Conservation (phyloP, 768 basidiomycete species). For the Guyanaporus albipodus region DNA sequence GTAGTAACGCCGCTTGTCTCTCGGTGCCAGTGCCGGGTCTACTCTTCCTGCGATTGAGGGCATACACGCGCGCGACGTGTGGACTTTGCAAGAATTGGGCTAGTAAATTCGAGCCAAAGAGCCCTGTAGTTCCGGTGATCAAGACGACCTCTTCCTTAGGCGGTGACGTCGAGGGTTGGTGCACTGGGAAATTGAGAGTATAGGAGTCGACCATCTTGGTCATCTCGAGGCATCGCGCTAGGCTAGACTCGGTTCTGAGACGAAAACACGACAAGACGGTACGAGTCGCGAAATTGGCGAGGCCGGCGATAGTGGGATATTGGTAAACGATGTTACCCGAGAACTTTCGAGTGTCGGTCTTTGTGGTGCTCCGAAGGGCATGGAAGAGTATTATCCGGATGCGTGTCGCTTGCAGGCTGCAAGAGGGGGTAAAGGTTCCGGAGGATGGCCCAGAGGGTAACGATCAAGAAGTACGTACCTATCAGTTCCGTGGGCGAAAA, state of each 20-base stretch:
- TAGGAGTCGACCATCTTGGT: conserved; percentile 1
- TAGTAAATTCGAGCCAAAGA: conserved; percentile 31
- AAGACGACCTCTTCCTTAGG: conserved; percentile 19
- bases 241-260: conserved; percentile 10
- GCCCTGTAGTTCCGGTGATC: conserved; percentile 35
- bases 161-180: neutral
- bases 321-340: conserved; percentile 35
- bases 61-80: conserved; percentile 23
- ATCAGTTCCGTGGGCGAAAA: conserved; percentile 12
- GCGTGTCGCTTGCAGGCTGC: conserved; percentile 39
- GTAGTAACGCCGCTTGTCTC: conserved; percentile 27
- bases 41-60: conserved; percentile 24
- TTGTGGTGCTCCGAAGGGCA: conserved; percentile 27
- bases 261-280: conserved; percentile 11
- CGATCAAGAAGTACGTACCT: neutral
- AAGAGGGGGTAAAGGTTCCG: neutral
- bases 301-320: conserved; percentile 32
- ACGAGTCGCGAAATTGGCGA: conserved; percentile 16
- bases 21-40: conserved; percentile 16
- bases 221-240: conserved; percentile 16
- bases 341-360: conserved; percentile 17
- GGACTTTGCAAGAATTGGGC: conserved; percentile 16
- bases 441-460: neutral
- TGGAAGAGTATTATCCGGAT: conserved; percentile 38
- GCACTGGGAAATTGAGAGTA: conserved; percentile 7